Base-by-base conservation (phyloP, 163 green algal genomes). In the Scenedesmus sp. region DNA sequence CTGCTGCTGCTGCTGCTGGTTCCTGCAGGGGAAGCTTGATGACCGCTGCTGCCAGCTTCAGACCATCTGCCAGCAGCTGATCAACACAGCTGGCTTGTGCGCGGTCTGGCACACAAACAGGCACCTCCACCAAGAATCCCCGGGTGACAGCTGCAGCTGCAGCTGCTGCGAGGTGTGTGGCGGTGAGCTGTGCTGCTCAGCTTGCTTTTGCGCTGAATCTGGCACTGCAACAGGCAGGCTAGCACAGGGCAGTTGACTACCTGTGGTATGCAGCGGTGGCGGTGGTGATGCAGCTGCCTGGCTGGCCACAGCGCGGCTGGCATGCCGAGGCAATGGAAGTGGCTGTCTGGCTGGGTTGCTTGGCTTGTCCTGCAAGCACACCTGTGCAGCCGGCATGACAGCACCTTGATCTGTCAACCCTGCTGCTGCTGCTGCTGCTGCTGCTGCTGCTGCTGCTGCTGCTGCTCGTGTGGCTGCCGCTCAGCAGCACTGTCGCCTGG, bases 101-200 rank as follows among this genome's bases (percentile, higher is more conserved):
- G 3, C 20, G 12, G 18, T 59, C 61, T 33, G 26, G 18, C 3
- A 59, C 16, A 51, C 35, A 81, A 2, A 89, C 83, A 20, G 83
- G 83, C 35, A 89, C 53, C 83, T 89, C 83, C 24, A 89, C 16
- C 40, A 89, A 13, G 6, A 89, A 30, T 88, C 83, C 53, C 18
- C 59, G 20, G 82, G 51, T 37, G 83, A 80, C 83, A 88, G 59
- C 83, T 81, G 81, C 44, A 72, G 49, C 81, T 87, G 81, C 81
- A 87, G 81, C 46, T 78, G 81, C 43, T 73, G 81, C 81, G 33
- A 43, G 2, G 9, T 22, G 26, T 3, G 26, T 56, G 3, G 24
- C 42, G 26, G 24, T 24, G 79, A 22, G 15, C 79, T 85, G 16
- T 65, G 79, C 79, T 42, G 79, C 46, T 49, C 0, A 18, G 53